phyloP scores from a whole-genome alignment of 2,329 filamentous ascomycete species.

The Cytospora chrysosperma region DNA sequence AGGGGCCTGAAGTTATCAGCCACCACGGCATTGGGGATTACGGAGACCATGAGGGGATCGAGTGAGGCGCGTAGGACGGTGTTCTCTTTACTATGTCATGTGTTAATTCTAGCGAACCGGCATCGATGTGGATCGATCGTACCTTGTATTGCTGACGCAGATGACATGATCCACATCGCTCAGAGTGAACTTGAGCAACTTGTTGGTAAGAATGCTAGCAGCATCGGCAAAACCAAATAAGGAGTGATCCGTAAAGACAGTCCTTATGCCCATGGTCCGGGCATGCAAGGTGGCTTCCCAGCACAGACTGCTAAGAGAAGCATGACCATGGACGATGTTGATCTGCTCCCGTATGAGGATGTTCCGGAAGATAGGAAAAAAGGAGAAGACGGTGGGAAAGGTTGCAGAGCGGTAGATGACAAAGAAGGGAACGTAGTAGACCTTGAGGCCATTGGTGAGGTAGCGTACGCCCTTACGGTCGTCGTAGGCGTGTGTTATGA shows the following conservation, averaged over 20 bases:
- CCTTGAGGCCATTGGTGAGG: conserved; percentile 95
- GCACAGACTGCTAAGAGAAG: conserved; percentile 86
- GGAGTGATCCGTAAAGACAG: conserved; percentile 96
- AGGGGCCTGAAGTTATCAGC: conserved; percentile 90
- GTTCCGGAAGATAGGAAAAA: conserved; percentile 96
- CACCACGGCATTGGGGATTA: conserved; percentile 96
- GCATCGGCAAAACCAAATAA: conserved; percentile 97
- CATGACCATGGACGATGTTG: conserved; percentile 98
- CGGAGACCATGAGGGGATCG: conserved; percentile 94
- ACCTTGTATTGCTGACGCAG: conserved; percentile 98
- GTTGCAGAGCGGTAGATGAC: conserved; percentile 92
- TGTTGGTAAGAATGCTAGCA: conserved; percentile 93
- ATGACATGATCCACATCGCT: conserved; percentile 98
- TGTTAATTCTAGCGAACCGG: conserved; percentile 24
- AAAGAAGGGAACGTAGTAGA: conserved; percentile 95
- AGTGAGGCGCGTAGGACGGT: conserved; percentile 91
- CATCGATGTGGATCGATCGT: conserved; percentile 30
- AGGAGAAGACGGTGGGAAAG: conserved; percentile 96
- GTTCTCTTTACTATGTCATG: conserved; percentile 78
- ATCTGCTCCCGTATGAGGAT: conserved; percentile 93
- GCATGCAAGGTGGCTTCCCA: conserved; percentile 94
- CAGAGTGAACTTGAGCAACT: conserved; percentile 90
- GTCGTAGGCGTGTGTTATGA: conserved; percentile 93
- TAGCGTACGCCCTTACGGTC: conserved; percentile 91
- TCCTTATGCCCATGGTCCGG: conserved; percentile 91